Conservation (phyloP, 116 monocot species). For the Dioscorea cayenensis region DNA sequence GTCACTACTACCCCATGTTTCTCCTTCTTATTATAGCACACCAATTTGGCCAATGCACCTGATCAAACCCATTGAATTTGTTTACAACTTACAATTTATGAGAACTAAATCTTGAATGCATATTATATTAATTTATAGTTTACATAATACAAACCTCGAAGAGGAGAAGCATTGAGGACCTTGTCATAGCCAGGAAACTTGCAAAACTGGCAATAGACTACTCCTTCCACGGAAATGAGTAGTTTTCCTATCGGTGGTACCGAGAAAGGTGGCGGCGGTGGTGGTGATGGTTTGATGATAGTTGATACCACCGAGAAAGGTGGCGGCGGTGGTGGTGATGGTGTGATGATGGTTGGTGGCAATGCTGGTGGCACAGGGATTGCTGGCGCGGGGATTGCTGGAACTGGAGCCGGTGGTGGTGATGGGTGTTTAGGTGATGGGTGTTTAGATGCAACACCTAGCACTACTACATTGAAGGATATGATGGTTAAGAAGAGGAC, state of each 20-base stretch:
- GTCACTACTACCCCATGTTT: background rate
- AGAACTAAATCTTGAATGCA: too few relatives aligned
- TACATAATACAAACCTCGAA: conserved; percentile 20
- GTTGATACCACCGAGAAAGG: too few relatives aligned
- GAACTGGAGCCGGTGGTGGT: background rate
- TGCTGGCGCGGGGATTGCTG: too few relatives aligned
- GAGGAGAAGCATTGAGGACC: conserved; percentile 27
- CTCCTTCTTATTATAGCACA: conserved; percentile 8
- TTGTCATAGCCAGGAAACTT: conserved; percentile 29
- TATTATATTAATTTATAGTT: too few relatives aligned
- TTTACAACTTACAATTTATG: background rate
- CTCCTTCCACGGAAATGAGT: conserved; percentile 22
- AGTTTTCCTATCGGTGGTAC: background rate
- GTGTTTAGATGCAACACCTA: background rate
- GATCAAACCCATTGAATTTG: background rate
- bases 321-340: background rate
- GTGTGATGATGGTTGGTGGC: too few relatives aligned
- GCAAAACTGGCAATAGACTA: conserved; percentile 44
- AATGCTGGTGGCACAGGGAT: too few relatives aligned
- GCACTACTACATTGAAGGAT: background rate
- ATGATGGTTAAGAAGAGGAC: background rate
- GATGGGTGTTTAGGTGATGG: background rate
- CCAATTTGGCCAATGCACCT: conserved; percentile 31
- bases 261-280: background rate
- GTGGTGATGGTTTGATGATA: background rate